Conservation (phyloP, 2,329 filamentous ascomycete species). For the Fusarium nygamai region DNA sequence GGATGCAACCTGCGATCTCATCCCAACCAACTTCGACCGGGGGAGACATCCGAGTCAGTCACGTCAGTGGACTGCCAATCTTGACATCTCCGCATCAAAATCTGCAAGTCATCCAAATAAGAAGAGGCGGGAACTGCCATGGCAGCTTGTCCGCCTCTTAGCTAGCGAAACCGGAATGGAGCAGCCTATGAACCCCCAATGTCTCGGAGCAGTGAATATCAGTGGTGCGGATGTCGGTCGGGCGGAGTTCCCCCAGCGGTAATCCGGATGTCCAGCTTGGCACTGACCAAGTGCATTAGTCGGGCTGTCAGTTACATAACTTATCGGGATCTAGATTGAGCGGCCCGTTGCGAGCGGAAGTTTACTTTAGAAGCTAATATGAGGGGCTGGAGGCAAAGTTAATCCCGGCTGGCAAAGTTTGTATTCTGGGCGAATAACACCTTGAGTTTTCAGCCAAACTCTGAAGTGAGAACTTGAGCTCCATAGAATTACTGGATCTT, state of each 20-base stretch:
- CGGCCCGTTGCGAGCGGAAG: constrained; percentile 16
- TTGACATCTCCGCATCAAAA: background rate
- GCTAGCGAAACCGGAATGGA: background rate
- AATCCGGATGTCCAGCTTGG: background rate
- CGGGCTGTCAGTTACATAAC: background rate
- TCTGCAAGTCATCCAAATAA: background rate
- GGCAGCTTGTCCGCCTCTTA: background rate
- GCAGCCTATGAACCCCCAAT: background rate
- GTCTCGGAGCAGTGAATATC: background rate
- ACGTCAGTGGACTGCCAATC: background rate
- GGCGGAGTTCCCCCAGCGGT: too few relatives aligned
- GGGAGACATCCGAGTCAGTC: background rate
- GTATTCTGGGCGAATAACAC: background rate
- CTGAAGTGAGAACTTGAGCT: fast-evolving
- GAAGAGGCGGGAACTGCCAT: background rate
- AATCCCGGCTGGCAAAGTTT: background rate
- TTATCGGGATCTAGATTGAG: background rate
- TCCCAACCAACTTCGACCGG: background rate
- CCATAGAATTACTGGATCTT: background rate
- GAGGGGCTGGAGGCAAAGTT: too few relatives aligned
- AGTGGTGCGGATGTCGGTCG: background rate
- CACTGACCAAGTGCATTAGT: background rate
- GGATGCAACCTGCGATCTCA: background rate
- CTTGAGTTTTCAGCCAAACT: fast-evolving
- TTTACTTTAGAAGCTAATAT: background rate